Evolutionary conservation across 768 basidiomycete species (phyloP).

Genomic region (Lentinula aciculospora): DNA sequence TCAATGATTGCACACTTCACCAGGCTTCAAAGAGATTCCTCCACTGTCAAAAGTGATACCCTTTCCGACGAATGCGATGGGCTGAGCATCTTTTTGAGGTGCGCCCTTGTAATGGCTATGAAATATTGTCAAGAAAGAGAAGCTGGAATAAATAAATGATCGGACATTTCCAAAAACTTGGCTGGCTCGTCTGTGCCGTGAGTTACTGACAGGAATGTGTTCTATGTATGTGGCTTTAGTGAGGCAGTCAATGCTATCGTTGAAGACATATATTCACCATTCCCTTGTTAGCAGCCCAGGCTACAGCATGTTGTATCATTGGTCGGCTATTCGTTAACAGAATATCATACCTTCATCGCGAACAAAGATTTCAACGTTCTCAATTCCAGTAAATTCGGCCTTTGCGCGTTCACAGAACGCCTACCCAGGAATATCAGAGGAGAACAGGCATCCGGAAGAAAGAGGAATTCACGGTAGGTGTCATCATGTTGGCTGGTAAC

Average conservation of each 20-base stretch:
- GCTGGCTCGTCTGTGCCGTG: slow-evolving; percentile 79
- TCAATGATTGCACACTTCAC: slow-evolving; percentile 37
- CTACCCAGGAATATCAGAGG: slow-evolving; percentile 24
- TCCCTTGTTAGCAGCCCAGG: slow-evolving; percentile 77
- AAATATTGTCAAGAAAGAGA: neutral
- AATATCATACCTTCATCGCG: slow-evolving; percentile 59
- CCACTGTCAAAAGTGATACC: slow-evolving; percentile 89
- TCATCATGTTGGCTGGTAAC: slow-evolving; percentile 80
- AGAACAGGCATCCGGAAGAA: neutral
- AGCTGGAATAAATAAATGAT: neutral
- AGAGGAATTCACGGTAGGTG: slow-evolving; percentile 56
- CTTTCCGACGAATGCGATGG: slow-evolving; percentile 78
- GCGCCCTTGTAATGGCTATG: slow-evolving; percentile 80
- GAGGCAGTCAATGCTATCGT: neutral
- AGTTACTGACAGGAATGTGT: slow-evolving; percentile 83
- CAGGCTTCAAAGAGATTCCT: slow-evolving; percentile 83
- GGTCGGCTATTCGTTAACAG: neutral
- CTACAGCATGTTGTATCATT: slow-evolving; percentile 25
- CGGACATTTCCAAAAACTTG: slow-evolving; percentile 81
- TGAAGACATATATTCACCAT: slow-evolving; percentile 47
- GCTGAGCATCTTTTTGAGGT: slow-evolving; percentile 43
- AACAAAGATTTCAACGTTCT: slow-evolving; percentile 64
- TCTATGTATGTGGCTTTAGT: slow-evolving; percentile 28
- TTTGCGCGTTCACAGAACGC: slow-evolving; percentile 66
- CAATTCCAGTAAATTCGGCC: slow-evolving; percentile 57